Evolutionary conservation across 179 eudicot species (phyloP), one percentile per base, ranked within the genome.

Genomic region (Silene vulgaris): DNA sequence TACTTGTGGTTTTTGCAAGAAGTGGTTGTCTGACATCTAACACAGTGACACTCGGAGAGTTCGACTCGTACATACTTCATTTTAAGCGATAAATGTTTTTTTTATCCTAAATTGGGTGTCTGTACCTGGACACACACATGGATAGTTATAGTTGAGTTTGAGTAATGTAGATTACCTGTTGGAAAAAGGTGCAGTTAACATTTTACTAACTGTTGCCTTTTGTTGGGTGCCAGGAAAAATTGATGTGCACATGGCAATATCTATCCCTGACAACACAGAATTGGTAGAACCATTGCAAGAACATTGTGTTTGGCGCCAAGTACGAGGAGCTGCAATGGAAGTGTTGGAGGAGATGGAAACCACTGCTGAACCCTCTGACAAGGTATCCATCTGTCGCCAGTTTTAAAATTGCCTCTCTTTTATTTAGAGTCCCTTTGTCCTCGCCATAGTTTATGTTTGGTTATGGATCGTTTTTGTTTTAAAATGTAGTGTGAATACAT

Each of bases 221-320:
- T 30, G 74, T 4, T 61, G 80, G 70, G 61, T 17, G 77, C 75
- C 85, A 96, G 99, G 99, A 72, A 84, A 80, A 82, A 81, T 90
- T 73, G 87, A 84, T 79, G 90, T 93, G 71, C 84, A 86, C 77
- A 28, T 93, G 86, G 81, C 82, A 56, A 72, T 93, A 28, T 96
- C 85, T 61, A 86, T 96, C 37, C 98, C 99, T 40, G 76, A 75
- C 74, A 82, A 80, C 75, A 81, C 86, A 11, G 89, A 82, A 74
- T 84, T 96, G 80, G 86, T 89, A 72, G 99, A 93, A 81, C 92
- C 88, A 76, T 74, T 93, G 78, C 86, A 88, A 76, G 96, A 91
- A 86, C 84, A 84, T 76, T 91, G 88, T 84, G 82, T 93, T 78
- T 93, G 97, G 97, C 88, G 92, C 79, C 99, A 90, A 72, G 85